phyloP scores from a whole-genome alignment of 2,329 filamentous ascomycete genomes.

The Ascomycota sp. region DNA sequence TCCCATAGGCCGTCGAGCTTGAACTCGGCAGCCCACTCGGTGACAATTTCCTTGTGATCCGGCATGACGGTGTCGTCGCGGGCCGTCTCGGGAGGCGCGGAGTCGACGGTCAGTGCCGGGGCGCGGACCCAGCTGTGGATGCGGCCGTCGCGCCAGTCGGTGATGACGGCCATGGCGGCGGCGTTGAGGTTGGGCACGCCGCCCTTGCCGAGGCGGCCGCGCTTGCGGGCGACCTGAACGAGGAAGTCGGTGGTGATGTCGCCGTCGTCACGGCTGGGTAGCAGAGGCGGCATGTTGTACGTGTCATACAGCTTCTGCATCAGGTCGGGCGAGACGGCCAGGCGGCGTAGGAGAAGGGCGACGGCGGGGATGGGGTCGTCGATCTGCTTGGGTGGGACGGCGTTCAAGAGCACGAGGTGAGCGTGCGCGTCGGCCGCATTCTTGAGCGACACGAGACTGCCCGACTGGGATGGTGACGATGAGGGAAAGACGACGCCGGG shows the following conservation, averaged over 20 bases:
- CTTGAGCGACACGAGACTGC: constrained; percentile 29
- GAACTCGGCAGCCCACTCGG: constrained; percentile 86
- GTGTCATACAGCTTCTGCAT: constrained; percentile 61
- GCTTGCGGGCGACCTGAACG: constrained; percentile 83
- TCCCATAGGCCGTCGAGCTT: constrained; percentile 87
- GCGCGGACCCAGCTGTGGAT: constrained; percentile 84
- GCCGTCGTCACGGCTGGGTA: constrained; percentile 42
- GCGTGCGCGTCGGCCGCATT: constrained; percentile 56
- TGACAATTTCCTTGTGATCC: constrained; percentile 73
- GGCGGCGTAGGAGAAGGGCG: constrained; percentile 58
- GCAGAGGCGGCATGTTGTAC: constrained; percentile 67
- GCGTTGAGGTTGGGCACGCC: constrained; percentile 76
- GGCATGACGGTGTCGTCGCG: constrained; percentile 26
- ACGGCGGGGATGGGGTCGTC: constrained; percentile 82
- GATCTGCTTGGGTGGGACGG: constrained; percentile 83
- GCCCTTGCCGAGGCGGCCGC: constrained; percentile 70
- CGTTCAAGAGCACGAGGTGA: constrained; percentile 72
- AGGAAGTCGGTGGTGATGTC: constrained; percentile 80
- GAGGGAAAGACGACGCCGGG: constrained; percentile 88
- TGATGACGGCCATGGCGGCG: constrained; percentile 82
- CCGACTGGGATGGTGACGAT: constrained; percentile 19
- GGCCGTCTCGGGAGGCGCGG: constrained; percentile 15
- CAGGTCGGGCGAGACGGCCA: constrained; percentile 53
- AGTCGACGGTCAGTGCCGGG: constrained; percentile 40
- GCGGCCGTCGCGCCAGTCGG: constrained; percentile 89